Evolutionary conservation across 1,139 yeast species (phyloP), one percentile per base, ranked within the genome.

Genomic region (Yueomyces sp.): DNA sequence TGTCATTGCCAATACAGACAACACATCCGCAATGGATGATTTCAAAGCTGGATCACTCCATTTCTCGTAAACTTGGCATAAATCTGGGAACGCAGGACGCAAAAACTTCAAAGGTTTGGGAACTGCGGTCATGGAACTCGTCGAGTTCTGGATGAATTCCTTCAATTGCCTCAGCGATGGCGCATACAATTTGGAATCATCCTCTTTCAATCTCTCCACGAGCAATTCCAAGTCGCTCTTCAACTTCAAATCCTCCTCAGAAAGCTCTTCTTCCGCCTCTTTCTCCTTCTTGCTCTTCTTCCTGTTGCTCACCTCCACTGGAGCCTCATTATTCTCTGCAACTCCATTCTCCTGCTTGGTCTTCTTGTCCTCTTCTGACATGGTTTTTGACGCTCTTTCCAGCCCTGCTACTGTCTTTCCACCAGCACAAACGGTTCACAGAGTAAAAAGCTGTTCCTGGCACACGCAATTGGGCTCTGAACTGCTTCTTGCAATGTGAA

Each of bases 41-140:
- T 71, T 71, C 46, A 68, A 52, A 3, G 48, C 46, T 8, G 52
- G 51, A 43, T 65, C 65, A 4, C 69, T 66, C 96, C 96, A 87
- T 34, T 70, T 66, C 39, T 76, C 79, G 60, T 82, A 84, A 37
- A 83, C 65, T 43, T 69, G 73, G 39, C 77, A 75, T 56, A 91
- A 70, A 31, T 71, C 60, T 25, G 81, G 81, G 60, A 81, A 91
- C 55, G 79, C 86, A 12, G 97, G 95, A 56, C 96, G 78, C 53
- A 93, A 72, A 61, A 93, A 93, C 68, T 93, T 93, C 66, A 91
- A 75, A 11, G 99, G 98, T 63, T 91, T 93, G 39, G 99, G 99
- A 39, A 93, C 98, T 1, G 99, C 99, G 2, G 98, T 93, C 96
- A 91, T 91, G 6, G 97, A 87, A 33, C 96, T 85, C 3, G 98